These are phyloP conservation scores for Talaromyces funiculosus DNA, from an alignment of 2,329 filamentous ascomycete species.

Conservation along the genomic window DNA sequence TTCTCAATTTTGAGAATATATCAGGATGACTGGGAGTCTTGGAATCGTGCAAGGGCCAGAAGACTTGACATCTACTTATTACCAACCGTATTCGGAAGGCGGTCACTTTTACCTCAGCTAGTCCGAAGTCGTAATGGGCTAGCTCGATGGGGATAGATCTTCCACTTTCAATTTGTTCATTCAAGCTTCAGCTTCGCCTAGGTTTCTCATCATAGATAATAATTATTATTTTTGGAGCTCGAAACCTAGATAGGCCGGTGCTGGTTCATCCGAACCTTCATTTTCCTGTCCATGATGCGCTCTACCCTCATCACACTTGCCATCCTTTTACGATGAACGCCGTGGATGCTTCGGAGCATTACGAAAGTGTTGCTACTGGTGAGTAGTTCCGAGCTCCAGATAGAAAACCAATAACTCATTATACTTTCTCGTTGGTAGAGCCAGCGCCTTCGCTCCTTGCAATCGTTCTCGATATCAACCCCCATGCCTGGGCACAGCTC, in stretches of 20 bases:
- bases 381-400: conserved; percentile 10
- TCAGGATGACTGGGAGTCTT: background rate
- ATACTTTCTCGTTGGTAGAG: conserved; percentile 30
- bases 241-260: conserved; percentile 9
- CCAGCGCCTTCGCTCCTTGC: conserved; percentile 75
- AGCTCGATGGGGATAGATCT: background rate
- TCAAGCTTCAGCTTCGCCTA: background rate
- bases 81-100: background rate
- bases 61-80: background rate
- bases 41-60: background rate
- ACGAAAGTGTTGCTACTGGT: conserved; percentile 45
- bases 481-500: conserved; percentile 83
- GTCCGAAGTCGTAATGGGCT: background rate
- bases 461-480: conserved; percentile 93
- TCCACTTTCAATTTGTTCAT: background rate
- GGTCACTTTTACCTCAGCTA: background rate
- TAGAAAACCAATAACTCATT: background rate
- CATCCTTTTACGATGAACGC: conserved; percentile 52
- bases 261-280: conserved; percentile 16
- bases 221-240: background rate
- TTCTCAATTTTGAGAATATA: background rate
- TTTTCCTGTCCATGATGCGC: conserved; percentile 14
- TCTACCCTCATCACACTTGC: conserved; percentile 8
- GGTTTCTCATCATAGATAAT: background rate
- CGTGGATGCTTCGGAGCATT: conserved; percentile 57